Evolutionary conservation across 176 grass and related monocot genomes (phyloP).

Genomic region (Guadua angustifolia): DNA sequence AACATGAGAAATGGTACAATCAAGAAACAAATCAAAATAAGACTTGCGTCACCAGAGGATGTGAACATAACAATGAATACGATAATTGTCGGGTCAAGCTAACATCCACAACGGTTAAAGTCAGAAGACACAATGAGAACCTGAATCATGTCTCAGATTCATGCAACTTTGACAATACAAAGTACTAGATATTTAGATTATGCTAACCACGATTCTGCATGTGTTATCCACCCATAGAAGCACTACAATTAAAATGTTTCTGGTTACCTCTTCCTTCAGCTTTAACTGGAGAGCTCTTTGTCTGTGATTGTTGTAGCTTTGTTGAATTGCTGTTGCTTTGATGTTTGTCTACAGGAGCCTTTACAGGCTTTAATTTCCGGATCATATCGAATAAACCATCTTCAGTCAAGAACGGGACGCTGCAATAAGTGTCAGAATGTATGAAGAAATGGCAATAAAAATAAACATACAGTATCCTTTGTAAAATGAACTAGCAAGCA

Average conservation of each 20-base stretch:
- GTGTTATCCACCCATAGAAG: constrained; percentile 29
- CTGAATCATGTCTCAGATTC: constrained; percentile 28
- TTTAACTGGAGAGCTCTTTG: constrained; percentile 68
- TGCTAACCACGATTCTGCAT: constrained; percentile 11
- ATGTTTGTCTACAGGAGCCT: constrained; percentile 53
- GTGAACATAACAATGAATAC: constrained; percentile 12
- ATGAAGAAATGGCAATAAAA: constrained; percentile 37
- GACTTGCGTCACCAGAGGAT: constrained; percentile 12
- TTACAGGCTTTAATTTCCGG: constrained; percentile 77
- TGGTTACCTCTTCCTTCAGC: constrained; percentile 68
- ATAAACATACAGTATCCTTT: not conserved
- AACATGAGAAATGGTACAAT: constrained; percentile 24
- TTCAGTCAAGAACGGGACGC: constrained; percentile 82
- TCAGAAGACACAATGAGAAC: constrained; percentile 4
- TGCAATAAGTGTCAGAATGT: constrained; percentile 48
- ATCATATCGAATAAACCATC: constrained; percentile 98
- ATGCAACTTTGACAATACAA: not conserved
- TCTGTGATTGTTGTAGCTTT: constrained; percentile 60
- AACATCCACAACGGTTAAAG: constrained; percentile 32
- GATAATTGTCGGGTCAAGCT: constrained; percentile 24
- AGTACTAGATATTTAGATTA: not conserved
- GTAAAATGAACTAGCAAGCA: constrained; percentile 32
- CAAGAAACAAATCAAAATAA: constrained; percentile 28
- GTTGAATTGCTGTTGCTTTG: constrained; percentile 53
- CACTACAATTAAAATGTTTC: constrained; percentile 34